These are phyloP conservation scores for Cordyceps pruinosa DNA, from an alignment of 2,329 filamentous ascomycete species.

Conservation along the genomic window DNA sequence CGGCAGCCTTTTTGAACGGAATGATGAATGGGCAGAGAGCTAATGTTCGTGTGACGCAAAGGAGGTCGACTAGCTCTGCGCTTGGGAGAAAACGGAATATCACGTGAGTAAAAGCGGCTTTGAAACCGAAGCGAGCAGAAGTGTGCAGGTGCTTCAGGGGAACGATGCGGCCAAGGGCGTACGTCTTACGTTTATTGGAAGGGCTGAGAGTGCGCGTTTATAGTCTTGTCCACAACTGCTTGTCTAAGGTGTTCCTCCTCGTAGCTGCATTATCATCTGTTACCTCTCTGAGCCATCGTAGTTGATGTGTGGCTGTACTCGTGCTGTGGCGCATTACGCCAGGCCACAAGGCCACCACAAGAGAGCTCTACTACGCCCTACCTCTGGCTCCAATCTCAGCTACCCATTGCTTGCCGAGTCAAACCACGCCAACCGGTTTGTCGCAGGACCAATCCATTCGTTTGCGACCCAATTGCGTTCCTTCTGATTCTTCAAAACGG, in stretches of 20 bases:
- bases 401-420: too few species aligned
- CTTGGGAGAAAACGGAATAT: neutral
- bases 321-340: neutral
- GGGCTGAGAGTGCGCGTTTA: too few species aligned
- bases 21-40: too few species aligned
- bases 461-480: neutral
- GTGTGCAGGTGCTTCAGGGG: too few species aligned
- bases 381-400: too few species aligned
- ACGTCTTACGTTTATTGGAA: too few species aligned
- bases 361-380: too few species aligned
- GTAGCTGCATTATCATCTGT: neutral
- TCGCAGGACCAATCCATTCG: neutral
- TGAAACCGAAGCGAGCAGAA: too few species aligned
- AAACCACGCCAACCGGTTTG: too few species aligned
- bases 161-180: too few species aligned
- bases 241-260: neutral
- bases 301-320: neutral
- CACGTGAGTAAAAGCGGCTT: neutral
- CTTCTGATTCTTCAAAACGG: neutral
- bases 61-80: neutral
- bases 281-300: neutral
- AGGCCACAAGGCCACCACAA: slow-evolving; percentile 2
- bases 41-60: slow-evolving; percentile 1
- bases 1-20: neutral
- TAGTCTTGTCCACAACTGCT: neutral